Conservation (phyloP, 2,329 filamentous ascomycete species). For the Xylaria polymorpha region DNA sequence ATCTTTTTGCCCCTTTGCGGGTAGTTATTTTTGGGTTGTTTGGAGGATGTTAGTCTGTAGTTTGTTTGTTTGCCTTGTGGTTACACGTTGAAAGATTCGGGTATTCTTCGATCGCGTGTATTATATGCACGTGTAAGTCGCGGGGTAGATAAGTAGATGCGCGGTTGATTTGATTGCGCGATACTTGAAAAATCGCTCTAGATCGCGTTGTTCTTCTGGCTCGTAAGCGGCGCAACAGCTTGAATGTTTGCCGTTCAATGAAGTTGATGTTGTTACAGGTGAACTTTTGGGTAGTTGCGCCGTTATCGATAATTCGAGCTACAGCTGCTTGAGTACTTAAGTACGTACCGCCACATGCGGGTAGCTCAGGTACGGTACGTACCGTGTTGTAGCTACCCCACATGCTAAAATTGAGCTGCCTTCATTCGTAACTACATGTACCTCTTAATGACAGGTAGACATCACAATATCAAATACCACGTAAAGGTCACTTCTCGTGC, state of each 20-base stretch:
- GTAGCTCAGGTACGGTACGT: not conserved
- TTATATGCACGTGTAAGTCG: not conserved
- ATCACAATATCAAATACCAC: not conserved
- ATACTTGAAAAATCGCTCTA: no score
- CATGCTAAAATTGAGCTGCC: not conserved
- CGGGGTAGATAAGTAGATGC: not conserved
- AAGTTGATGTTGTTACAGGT: not conserved
- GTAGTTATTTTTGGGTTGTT: no score
- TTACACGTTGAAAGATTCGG: not conserved
- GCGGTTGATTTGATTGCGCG: not conserved
- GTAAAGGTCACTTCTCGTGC: not conserved
- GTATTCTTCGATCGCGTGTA: not conserved
- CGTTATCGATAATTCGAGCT: conserved; percentile 15
- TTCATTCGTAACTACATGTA: not conserved
- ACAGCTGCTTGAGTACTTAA: not conserved
- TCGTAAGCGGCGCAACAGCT: not conserved
- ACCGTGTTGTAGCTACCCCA: not conserved
- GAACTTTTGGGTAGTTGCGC: not conserved
- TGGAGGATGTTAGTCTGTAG: not conserved
- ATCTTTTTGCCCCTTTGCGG: not conserved
- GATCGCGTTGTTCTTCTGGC: not conserved
- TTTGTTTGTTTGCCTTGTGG: not conserved
- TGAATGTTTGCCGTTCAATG: not conserved
- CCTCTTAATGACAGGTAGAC: no score
- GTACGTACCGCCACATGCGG: not conserved